Conservation (phyloP, 202 grass and related monocot genomes). For the Bolboschoenoplectus hybrid region DNA sequence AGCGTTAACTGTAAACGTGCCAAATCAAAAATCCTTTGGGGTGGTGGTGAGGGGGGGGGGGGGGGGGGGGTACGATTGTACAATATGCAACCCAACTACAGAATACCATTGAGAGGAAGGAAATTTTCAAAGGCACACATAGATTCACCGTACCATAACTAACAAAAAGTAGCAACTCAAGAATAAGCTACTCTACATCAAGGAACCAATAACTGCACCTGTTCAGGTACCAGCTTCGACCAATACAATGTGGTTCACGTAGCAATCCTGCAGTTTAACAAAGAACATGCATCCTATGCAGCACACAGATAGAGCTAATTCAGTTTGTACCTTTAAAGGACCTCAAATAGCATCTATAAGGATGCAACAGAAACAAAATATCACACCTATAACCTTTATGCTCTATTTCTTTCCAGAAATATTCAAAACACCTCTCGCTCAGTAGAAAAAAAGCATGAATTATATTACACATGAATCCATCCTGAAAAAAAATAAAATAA, state of each 20-base stretch:
- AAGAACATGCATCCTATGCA: not conserved
- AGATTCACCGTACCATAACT: not conserved
- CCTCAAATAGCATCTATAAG: not conserved
- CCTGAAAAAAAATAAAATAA: not conserved
- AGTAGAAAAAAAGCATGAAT: not conserved
- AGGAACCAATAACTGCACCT: not conserved
- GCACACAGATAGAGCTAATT: not conserved
- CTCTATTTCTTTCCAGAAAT: not conserved
- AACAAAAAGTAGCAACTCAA: not conserved
- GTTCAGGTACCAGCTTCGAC: not conserved
- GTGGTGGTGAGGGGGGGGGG: too few species aligned
- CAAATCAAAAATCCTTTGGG: not conserved
- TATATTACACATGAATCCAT: not conserved
- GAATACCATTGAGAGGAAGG: not conserved
- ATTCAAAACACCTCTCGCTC: not conserved
- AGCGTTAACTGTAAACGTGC: not conserved
- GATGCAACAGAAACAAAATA: not conserved
- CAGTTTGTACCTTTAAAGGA: not conserved
- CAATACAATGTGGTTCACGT: not conserved
- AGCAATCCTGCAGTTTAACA: conserved; percentile 6
- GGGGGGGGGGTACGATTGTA: too few species aligned
- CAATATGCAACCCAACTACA: not conserved
- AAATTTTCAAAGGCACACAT: not conserved
- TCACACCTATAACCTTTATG: not conserved
- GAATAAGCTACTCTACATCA: not conserved